Evolutionary conservation across 176 grass and related monocot species (phyloP).

Genomic region (Ensete glaucum): DNA sequence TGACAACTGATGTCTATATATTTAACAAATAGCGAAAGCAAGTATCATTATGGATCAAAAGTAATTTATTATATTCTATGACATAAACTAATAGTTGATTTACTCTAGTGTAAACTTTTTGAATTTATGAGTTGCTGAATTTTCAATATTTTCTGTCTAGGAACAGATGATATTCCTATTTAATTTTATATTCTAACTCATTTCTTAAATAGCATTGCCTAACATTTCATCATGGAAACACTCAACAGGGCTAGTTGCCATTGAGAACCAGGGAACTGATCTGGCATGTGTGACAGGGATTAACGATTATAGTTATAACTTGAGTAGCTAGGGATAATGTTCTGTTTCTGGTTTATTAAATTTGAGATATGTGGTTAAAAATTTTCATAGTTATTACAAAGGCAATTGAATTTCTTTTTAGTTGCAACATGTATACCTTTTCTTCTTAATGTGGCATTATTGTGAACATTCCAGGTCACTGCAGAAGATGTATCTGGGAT

Average conservation of each 20-base stretch:
- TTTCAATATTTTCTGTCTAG: background rate
- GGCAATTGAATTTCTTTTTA: background rate
- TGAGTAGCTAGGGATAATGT: background rate
- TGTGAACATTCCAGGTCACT: constrained; percentile 53
- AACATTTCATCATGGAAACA: background rate
- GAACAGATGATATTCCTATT: background rate
- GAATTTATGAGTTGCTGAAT: background rate
- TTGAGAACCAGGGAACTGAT: background rate
- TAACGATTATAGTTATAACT: background rate
- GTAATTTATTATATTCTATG: background rate
- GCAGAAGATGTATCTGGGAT: constrained; percentile 96
- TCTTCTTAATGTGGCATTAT: background rate
- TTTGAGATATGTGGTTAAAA: background rate
- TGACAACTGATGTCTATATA: background rate
- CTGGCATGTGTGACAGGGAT: background rate
- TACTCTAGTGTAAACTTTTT: background rate
- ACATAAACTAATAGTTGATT: background rate
- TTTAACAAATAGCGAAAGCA: background rate
- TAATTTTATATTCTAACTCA: background rate
- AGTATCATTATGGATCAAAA: background rate
- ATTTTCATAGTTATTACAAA: background rate
- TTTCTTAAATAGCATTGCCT: background rate
- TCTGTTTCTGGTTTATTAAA: background rate
- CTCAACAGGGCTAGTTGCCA: background rate
- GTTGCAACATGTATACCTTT: background rate